Base-by-base conservation (phyloP, 1,284 basidiomycete species). In the Austropuccinia psidii region DNA sequence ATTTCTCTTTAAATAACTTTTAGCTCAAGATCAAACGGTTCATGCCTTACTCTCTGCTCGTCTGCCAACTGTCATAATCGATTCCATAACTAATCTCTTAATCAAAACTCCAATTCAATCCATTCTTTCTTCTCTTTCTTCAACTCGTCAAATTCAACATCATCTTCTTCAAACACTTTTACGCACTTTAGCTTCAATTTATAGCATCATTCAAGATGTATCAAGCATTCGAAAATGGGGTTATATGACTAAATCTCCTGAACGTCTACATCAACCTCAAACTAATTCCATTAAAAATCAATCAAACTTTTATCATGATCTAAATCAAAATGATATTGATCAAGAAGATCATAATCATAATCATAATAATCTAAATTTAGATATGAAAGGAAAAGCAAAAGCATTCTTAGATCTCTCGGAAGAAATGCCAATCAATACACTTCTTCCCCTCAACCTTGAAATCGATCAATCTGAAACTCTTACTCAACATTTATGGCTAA, bases 241-340 rank as follows among this genome's bases (percentile, higher is more conserved):
- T 6, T 72, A 58, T 21, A 72, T 72, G 69, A 72, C 69, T 58
- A 72, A 72, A 39, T 72, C 69, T 24, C 69, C 69, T 21, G 69
- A 72, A 50, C 58, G 69, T 15, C 57, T 72, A 31, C 69, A 72
- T 54, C 69, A 52, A 41, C 57, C 57, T 13, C 57, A 35, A 27
- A 13, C 57, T 47, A 41, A 61, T 37, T 31, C 19, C 8, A n/a
- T n/a, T n/a, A n/a, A n/a, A n/a, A n/a, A n/a, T n/a, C n/a, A n/a
- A n/a, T n/a, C n/a, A n/a, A n/a, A n/a, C n/a, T n/a, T n/a, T n/a
- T n/a, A n/a, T n/a, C 41, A 64, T 65, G 29, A 31, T 8, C 52
- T 65, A 33, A 17, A 37, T 19, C 64, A 27, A 19, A 31, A 33
- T 35, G 49, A 66, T 37, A n/a, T n/a, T n/a, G n/a, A n/a, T n/a